A percentile compares a stretch with the other conserved stretches of the same genome.
These are phyloP conservation scores for Helianthus tuberosus DNA, from an alignment of 129 eudicot genomes.

Conservation along the genomic window DNA sequence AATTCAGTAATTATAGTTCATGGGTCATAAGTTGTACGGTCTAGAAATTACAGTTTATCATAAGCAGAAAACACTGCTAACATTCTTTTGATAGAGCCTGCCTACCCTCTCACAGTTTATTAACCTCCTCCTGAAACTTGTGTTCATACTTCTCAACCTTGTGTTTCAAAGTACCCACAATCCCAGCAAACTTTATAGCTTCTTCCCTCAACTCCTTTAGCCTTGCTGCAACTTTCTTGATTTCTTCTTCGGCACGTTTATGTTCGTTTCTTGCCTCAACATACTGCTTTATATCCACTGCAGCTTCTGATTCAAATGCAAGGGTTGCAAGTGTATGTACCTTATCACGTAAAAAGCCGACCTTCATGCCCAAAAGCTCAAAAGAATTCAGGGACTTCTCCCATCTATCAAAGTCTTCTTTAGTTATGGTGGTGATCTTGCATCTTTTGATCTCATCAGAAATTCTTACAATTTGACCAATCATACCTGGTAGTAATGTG, in stretches of 20 bases:
- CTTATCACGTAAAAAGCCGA: conserved; percentile 57
- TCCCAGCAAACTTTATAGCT: conserved; percentile 33
- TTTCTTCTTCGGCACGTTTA: conserved; percentile 42
- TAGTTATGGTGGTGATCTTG: conserved; percentile 39
- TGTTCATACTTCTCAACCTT: conserved; percentile 52
- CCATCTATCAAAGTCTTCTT: conserved; percentile 56
- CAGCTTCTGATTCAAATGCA: conserved; percentile 42
- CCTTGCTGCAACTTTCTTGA: conserved; percentile 42
- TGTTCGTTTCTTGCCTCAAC: conserved; percentile 48
- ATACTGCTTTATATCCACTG: conserved; percentile 33
- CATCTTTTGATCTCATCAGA: conserved; percentile 60
- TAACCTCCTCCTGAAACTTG: conserved; percentile 51
- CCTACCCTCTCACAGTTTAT: conserved; percentile 45
- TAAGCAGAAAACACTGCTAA: neutral
- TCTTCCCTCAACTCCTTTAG: conserved; percentile 52
- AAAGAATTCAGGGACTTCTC: conserved; percentile 60
- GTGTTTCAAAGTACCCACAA: conserved; percentile 36
- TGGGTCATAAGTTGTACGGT: neutral
- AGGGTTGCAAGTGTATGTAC: conserved; percentile 38
- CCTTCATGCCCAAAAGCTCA: conserved; percentile 69
- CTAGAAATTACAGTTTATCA: neutral
- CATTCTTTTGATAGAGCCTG: neutral
- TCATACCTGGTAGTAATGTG: conserved; percentile 54
- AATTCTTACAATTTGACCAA: conserved; percentile 55
- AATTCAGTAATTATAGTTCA: conserved; percentile 5